A percentile compares a stretch with the other conserved stretches of the same genome.
phyloP scores from a whole-genome alignment of 2,329 filamentous ascomycete species.

The Pseudogymnoascus sp. region DNA sequence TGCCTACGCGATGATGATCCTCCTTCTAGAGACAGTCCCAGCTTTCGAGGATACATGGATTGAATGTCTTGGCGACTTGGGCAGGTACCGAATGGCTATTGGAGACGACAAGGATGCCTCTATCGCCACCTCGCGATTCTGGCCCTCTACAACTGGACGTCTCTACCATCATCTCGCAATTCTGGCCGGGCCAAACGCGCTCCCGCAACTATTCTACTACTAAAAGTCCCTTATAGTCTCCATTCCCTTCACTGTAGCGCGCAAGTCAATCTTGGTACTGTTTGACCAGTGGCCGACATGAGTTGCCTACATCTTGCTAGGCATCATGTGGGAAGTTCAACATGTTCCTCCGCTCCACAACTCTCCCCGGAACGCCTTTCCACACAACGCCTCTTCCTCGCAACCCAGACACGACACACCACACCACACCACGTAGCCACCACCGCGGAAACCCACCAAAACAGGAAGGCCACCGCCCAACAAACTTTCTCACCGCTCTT shows the following conservation, averaged over 20 bases:
- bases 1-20: conserved; percentile 84
- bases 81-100: conserved; percentile 80
- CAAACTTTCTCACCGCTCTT: background rate
- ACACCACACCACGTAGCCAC: background rate
- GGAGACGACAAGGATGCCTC: conserved; percentile 78
- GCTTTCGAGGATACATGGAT: conserved; percentile 86
- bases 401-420: background rate
- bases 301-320: conserved; percentile 23
- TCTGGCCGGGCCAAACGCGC: conserved; percentile 55
- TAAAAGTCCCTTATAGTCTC: conserved; percentile 59
- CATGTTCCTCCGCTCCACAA: background rate
- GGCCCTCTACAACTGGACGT: conserved; percentile 58
- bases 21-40: conserved; percentile 78
- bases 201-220: conserved; percentile 65
- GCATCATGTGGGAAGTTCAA: background rate
- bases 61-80: conserved; percentile 81
- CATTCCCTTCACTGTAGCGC: conserved; percentile 57
- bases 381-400: too few relatives aligned
- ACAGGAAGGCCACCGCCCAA: background rate
- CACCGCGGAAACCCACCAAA: background rate
- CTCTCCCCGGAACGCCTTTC: background rate
- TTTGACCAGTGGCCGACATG: too few relatives aligned
- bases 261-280: conserved; percentile 63
- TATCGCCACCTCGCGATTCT: conserved; percentile 85
- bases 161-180: conserved; percentile 87